Evolutionary conservation across 2,329 filamentous ascomycete species (phyloP).

Genomic region (Ilyonectria sp.): DNA sequence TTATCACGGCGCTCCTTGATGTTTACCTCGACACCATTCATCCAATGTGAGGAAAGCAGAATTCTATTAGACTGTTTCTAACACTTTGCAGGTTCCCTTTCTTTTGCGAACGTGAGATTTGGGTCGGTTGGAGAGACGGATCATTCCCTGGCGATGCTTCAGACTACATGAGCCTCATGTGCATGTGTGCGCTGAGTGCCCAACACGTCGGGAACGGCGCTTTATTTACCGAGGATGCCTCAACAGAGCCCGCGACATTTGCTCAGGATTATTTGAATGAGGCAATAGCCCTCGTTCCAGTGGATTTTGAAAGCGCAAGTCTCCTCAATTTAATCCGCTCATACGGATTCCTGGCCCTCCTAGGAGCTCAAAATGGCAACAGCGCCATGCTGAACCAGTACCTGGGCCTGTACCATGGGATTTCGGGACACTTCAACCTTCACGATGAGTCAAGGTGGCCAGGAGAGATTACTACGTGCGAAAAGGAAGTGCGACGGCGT

Average conservation of each 20-base stretch:
- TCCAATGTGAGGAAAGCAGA: constrained; percentile 52
- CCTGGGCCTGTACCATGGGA: constrained; percentile 1
- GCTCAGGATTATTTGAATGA: constrained; percentile 2
- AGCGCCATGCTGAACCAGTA: constrained; percentile 9
- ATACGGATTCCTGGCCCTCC: constrained; percentile 8
- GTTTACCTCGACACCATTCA: constrained; percentile 66
- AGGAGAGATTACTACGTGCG: neutral
- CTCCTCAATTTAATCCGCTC: constrained; percentile 7
- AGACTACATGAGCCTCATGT: constrained; percentile 65
- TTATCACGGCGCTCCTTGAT: constrained; percentile 53
- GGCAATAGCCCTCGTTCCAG: neutral
- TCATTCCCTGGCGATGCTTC: constrained; percentile 58
- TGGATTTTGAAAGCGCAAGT: neutral
- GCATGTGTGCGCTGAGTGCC: constrained; percentile 63
- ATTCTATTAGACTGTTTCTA: neutral
- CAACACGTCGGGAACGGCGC: constrained; percentile 64
- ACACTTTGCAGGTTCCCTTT: constrained; percentile 55
- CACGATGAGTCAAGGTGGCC: constrained; percentile 15
- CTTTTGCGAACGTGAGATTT: constrained; percentile 61
- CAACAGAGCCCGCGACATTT: neutral
- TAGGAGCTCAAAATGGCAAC: constrained; percentile 13
- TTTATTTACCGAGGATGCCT: constrained; percentile 48
- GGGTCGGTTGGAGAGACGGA: constrained; percentile 54
- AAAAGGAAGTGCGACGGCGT: constrained; percentile 28
- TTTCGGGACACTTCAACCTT: constrained; percentile 3